Base-by-base conservation (phyloP, 139 green algal species). In the Monoraphidium neglectum region DNA sequence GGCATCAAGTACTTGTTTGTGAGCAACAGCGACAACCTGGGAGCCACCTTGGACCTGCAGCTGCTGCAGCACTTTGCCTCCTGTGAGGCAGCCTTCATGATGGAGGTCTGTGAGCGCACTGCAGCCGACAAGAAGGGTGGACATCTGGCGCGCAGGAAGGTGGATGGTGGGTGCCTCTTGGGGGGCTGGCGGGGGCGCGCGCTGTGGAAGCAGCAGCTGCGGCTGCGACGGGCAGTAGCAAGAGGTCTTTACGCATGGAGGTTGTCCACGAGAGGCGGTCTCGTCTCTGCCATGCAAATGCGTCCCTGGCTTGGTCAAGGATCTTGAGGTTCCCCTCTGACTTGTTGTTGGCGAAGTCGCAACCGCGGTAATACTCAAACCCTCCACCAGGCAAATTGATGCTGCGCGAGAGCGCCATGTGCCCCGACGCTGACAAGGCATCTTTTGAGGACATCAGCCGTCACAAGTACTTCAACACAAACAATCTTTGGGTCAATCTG, bases 381-480 rank as follows among this genome's bases (percentile, higher is more conserved):
- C n/a, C n/a, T n/a, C n/a, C n/a, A 83, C 61, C 43, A 51, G 82
- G 82, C 38, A 83, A 85, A 70, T 78, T 97, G 10, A 89, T 96
- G 77, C 86, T 97, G 84, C 86, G 94, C 2, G 94, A 98, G 87
- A 91, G 80, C 59, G 93, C 93, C 3, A 94, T 94, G 93, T 96
- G 90, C 68, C 89, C 90, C 0, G 89, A 94, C 54, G 49, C 74
- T 40, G 94, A 98, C 87, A 96, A 97, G 87, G 74, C 59, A 16
- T 71, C 78, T 8, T 98, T 98, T 82, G 94, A 98, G 84, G 91
- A 98, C 84, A 88, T 97, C 56, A 63, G 37, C 6, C 80, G 66
- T 38, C 83, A 90, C 84, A 89, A 81, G 83, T 98, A 93, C 87
- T 98, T 98, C 90, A 98, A 98, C 91, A 97, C 93, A 69, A 98